A percentile compares a stretch with the other conserved stretches of the same genome.
These are phyloP conservation scores for Plasmodium cynomolgi DNA, from an alignment of 169 alveolate species.

Conservation along the genomic window DNA sequence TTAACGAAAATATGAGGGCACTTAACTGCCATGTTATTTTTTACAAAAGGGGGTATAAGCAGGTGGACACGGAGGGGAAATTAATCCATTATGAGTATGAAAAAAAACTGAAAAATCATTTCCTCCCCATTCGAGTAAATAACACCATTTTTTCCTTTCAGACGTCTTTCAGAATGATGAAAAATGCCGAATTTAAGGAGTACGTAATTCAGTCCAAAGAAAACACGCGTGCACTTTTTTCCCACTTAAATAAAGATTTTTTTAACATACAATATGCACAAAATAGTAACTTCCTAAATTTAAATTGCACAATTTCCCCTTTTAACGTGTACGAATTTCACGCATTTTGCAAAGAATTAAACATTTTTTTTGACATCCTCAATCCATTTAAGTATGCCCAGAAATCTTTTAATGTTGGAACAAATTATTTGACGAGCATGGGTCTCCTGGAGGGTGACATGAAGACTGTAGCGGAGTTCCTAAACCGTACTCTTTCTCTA, in stretches of 20 bases:
- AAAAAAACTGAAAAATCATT: constrained; percentile 38
- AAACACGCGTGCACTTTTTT: constrained; percentile 23
- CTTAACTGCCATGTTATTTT: constrained; percentile 42
- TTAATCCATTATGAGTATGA: constrained; percentile 60
- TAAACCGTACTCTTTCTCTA: constrained; percentile 15
- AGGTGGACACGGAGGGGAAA: constrained; percentile 22
- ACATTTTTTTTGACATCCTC: constrained; percentile 45
- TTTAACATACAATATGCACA: constrained; percentile 25
- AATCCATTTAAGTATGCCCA: constrained; percentile 3
- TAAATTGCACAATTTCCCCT: background rate
- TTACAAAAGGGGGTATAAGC: constrained; percentile 57
- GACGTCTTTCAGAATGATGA: constrained; percentile 65
- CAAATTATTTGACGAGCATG: constrained; percentile 50
- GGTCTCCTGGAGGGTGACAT: constrained; percentile 43
- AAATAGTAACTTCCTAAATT: constrained; percentile 42
- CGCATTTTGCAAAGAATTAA: constrained; percentile 21
- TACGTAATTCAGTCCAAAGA: constrained; percentile 17
- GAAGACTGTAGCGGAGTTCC: constrained; percentile 48
- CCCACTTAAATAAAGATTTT: constrained; percentile 16
- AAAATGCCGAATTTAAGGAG: constrained; percentile 53
- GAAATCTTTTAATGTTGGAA: constrained; percentile 52
- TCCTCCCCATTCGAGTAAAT: constrained; percentile 24
- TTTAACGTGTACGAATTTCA: constrained; percentile 52
- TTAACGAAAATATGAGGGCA: constrained; percentile 69
- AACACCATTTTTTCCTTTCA: constrained; percentile 30